Percentiles rank a stretch among this genome's conserved stretches.
phyloP scores from a whole-genome alignment of 257 asterid genomes.

The Ocimum tenuiflorum region DNA sequence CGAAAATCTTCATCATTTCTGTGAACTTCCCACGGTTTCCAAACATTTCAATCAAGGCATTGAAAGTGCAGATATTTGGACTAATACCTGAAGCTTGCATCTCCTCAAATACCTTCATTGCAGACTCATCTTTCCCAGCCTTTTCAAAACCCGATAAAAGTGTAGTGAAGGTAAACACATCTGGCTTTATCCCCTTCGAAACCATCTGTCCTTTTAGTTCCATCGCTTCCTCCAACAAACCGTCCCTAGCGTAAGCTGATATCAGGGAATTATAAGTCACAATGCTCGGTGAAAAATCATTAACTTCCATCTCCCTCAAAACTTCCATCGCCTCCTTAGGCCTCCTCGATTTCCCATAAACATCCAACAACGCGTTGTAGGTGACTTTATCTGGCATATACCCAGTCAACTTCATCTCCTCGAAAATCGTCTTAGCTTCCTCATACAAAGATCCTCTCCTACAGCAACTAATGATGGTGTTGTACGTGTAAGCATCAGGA shows the following conservation, averaged over 20 bases:
- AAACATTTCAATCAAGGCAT: constrained; percentile 80
- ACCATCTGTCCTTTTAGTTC: constrained; percentile 61
- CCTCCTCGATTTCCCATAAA: constrained; percentile 86
- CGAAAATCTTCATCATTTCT: constrained; percentile 85
- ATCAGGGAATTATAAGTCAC: constrained; percentile 76
- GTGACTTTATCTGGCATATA: constrained; percentile 82
- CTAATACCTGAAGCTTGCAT: constrained; percentile 59
- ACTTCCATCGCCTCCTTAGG: constrained; percentile 79
- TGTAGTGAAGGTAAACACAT: constrained; percentile 85
- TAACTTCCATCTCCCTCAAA: constrained; percentile 65
- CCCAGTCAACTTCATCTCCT: constrained; percentile 78
- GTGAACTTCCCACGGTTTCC: constrained; percentile 76
- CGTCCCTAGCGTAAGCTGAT: constrained; percentile 76
- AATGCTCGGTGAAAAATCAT: constrained; percentile 57
- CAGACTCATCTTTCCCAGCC: constrained; percentile 85
- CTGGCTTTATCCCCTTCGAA: constrained; percentile 72
- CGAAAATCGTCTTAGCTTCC: constrained; percentile 72
- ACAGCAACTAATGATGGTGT: constrained; percentile 80
- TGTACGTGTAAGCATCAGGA: constrained; percentile 86
- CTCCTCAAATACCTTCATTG: constrained; percentile 67
- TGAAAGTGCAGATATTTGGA: constrained; percentile 88
- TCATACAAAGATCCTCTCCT: constrained; percentile 64
- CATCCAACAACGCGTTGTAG: constrained; percentile 76
- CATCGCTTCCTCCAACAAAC: constrained; percentile 74
- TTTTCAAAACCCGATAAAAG: constrained; percentile 85